Base-by-base conservation (phyloP, 805 yeast genomes). In the Yarrowia phangngaensis region DNA sequence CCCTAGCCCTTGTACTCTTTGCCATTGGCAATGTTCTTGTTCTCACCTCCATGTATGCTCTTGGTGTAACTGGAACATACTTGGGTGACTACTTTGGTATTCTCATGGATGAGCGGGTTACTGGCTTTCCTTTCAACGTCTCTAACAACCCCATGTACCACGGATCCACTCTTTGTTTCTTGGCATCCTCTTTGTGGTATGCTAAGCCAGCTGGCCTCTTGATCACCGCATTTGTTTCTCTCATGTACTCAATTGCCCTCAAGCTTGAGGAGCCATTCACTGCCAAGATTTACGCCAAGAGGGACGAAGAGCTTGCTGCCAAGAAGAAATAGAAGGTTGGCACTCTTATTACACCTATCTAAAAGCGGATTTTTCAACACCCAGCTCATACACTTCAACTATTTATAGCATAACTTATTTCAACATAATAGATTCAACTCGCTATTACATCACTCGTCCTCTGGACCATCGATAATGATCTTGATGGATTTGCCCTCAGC, bases 41-140 rank as follows among this genome's bases (percentile, higher is more conserved):
- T 2, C 55, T 84, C 23, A 68, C 80, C 22, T 86, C 96, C 16
- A 90, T 92, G 97, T 90, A 79, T 70, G 82, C 83, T 11, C 73
- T 92, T 55, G 98, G 98, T 17, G 78, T 92, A 53, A 90, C 96
- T 11, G 98, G 98, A 17, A 92, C 98, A 8, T 92, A 92, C 61
- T 69, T 92, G 53, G 98, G 98, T 32, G 98, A 92, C 66, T 94
- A 92, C 69, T 92, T 92, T 67, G 97, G 97, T 1, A 89, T 92
- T 59, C 74, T 92, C 58, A 92, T 90, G 92, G 80, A 81, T 54
- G 77, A 84, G 55, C 76, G 95, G 61, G 95, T 92, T 52, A 82
- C 90, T 13, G 80, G 84, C 1, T 92, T 92, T 75, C 98, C 98
- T 12, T 92, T 92, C 75, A 89, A 81, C 59, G 78, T 89, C 51